Percentiles rank a stretch among this genome's conserved stretches.
Conservation (phyloP, 169 alveolate genomes). For the Hammondia hammondi region DNA sequence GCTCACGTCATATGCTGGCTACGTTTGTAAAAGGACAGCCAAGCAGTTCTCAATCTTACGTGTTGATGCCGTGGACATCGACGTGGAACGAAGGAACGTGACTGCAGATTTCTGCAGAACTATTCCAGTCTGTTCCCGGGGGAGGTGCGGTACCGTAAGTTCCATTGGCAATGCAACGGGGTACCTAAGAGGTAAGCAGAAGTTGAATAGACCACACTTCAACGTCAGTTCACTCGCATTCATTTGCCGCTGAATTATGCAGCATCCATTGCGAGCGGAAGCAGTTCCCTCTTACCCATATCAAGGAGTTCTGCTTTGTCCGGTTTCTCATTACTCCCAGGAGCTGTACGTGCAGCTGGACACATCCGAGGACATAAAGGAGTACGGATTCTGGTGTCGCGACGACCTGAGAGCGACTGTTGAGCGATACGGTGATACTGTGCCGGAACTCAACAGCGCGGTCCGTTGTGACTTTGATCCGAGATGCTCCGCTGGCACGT, state of each 20-base stretch:
- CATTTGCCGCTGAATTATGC: not conserved
- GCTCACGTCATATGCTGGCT: constrained; percentile 1
- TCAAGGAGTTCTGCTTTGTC: constrained; percentile 57
- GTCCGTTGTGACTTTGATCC: constrained; percentile 50
- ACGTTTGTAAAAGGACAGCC: not conserved
- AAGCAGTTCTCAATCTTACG: not conserved
- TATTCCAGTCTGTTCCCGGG: constrained; percentile 29
- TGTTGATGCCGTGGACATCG: constrained; percentile 42
- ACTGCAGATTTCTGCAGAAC: constrained; percentile 27
- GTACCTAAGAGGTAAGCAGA: constrained; percentile 35
- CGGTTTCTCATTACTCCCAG: constrained; percentile 47
- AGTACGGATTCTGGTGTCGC: constrained; percentile 58
- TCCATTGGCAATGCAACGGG: constrained; percentile 59
- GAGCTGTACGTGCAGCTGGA: constrained; percentile 62
- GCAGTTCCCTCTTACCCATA: constrained; percentile 46
- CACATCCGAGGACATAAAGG: constrained; percentile 58
- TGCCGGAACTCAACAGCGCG: constrained; percentile 55
- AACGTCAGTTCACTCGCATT: too few relatives aligned
- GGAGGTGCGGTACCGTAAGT: constrained; percentile 53
- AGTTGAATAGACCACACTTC: too few relatives aligned
- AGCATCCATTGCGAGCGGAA: not conserved
- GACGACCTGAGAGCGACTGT: constrained; percentile 8
- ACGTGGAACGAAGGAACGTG: constrained; percentile 26
- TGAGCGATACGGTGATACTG: constrained; percentile 31
- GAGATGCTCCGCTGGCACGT: constrained; percentile 14